Evolutionary conservation across 345 rosid species (phyloP).

Genomic region (Physaria fendleri): DNA sequence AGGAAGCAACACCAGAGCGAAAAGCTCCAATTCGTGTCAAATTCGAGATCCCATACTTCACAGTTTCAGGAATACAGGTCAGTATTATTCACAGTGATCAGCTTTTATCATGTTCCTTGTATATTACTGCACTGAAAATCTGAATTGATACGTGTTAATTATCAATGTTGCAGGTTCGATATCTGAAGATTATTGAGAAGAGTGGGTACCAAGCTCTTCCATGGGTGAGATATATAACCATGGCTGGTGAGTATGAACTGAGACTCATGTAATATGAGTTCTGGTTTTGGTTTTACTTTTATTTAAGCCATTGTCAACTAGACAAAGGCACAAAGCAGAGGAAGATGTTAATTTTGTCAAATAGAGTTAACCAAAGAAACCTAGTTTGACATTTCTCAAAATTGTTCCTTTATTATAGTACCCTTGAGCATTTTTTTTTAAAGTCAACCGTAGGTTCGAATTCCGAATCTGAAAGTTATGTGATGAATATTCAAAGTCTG

Average conservation of each 20-base stretch:
- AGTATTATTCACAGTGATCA: not conserved
- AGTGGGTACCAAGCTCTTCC: slow-evolving; percentile 95
- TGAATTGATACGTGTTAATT: slow-evolving; percentile 9
- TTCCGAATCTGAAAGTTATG: no score
- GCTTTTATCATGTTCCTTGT: no score
- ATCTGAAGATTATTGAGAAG: slow-evolving; percentile 93
- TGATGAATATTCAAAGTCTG: no score
- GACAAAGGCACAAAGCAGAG: slow-evolving; percentile 3
- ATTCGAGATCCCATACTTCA: slow-evolving; percentile 83
- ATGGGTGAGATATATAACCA: slow-evolving; percentile 94
- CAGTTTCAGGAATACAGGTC: slow-evolving; percentile 87
- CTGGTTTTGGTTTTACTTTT: not conserved
- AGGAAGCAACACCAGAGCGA: slow-evolving; percentile 65
- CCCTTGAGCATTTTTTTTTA: no score
- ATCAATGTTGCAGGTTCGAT: slow-evolving; percentile 79
- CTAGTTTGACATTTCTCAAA: no score
- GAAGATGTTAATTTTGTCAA: no score
- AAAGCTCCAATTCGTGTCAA: slow-evolving; percentile 71
- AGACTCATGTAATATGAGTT: slow-evolving; percentile 47
- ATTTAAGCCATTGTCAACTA: slow-evolving; percentile 7
- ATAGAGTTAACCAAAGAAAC: no score
- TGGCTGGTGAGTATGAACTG: slow-evolving; percentile 93
- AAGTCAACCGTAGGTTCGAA: no score
- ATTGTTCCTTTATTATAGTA: no score
- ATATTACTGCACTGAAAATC: not conserved